These are phyloP conservation scores for Trypanosoma boissoni DNA, from an alignment of 208 protist species.

Conservation along the genomic window DNA sequence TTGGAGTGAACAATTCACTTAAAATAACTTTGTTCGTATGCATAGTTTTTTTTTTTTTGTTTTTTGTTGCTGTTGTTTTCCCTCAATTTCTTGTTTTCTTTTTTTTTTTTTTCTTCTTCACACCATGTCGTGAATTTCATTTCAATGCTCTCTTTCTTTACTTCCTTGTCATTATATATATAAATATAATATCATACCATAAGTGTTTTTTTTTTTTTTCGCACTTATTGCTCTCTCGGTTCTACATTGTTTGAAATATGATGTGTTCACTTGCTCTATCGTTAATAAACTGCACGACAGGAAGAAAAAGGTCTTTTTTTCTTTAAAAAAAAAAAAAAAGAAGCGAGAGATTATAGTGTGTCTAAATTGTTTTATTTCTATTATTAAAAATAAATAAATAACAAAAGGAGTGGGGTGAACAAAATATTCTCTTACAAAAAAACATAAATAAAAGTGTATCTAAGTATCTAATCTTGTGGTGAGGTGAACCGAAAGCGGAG, in stretches of 20 bases:
- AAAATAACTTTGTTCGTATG: neutral
- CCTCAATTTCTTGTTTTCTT: neutral
- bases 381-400: slow-evolving; percentile 12
- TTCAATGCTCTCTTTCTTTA: neutral
- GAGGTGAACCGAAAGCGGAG: neutral
- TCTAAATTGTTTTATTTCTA: slow-evolving; percentile 10
- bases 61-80: neutral
- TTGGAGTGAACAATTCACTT: neutral
- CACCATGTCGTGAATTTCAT: neutral
- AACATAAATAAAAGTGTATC: slow-evolving; percentile 18
- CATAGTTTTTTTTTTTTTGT: neutral
- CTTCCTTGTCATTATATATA: neutral
- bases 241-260: too few relatives aligned
- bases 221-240: neutral
- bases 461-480: slow-evolving; percentile 6
- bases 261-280: too few relatives aligned
- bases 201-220: neutral
- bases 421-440: slow-evolving; percentile 13
- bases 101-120: neutral
- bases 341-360: neutral
- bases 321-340: neutral
- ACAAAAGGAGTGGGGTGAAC: neutral
- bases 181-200: slow-evolving; percentile 4
- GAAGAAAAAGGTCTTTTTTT: too few relatives aligned
- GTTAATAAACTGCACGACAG: neutral